These are phyloP conservation scores for Diaporthe citrichinensis DNA, from an alignment of 2,329 filamentous ascomycete species.

Conservation along the genomic window DNA sequence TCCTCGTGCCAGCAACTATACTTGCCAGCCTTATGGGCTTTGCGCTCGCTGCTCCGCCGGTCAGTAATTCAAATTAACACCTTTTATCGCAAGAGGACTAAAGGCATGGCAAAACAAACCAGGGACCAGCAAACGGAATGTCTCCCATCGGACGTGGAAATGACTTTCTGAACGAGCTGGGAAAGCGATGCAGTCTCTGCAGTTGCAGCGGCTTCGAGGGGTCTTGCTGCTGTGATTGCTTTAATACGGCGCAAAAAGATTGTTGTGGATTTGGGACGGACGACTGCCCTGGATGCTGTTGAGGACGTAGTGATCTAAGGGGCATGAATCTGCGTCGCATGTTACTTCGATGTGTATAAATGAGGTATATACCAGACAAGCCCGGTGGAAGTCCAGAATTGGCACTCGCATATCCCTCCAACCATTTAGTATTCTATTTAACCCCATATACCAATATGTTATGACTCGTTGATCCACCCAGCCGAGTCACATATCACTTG, in stretches of 20 bases:
- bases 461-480: not conserved
- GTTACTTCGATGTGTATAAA: too few species aligned
- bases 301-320: not conserved
- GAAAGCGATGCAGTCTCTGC: not conserved
- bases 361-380: too few species aligned
- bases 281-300: not conserved
- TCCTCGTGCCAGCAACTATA: not conserved
- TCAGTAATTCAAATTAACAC: not conserved
- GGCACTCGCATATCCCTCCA: too few species aligned
- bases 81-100: not conserved
- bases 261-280: not conserved
- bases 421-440: too few species aligned
- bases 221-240: not conserved
- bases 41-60: not conserved
- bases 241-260: not conserved
- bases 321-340: too few species aligned
- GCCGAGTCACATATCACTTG: not conserved
- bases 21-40: not conserved
- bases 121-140: not conserved
- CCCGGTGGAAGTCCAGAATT: too few species aligned
- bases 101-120: not conserved
- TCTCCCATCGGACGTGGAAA: not conserved
- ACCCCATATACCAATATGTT: not conserved
- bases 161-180: not conserved
- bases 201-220: not conserved